Evolutionary conservation across 768 basidiomycete genomes (phyloP).

Genomic region (Hypholoma fasciculare): DNA sequence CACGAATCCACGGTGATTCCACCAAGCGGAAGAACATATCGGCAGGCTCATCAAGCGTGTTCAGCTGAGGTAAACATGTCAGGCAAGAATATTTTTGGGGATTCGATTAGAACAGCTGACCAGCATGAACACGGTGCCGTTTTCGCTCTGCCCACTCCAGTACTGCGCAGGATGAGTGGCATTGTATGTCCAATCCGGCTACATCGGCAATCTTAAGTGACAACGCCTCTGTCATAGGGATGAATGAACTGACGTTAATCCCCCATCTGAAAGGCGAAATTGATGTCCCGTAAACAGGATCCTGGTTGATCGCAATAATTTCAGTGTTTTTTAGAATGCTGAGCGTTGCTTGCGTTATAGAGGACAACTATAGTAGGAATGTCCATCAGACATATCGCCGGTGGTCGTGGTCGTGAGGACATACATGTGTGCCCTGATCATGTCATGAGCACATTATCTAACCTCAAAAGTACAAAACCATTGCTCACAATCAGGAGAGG

Average conservation of each 20-base stretch:
- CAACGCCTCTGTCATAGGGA: not conserved
- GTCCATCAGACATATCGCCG: not conserved
- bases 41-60: slow-evolving; percentile 54
- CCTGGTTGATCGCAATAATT: slow-evolving; percentile 71
- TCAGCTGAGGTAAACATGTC: slow-evolving; percentile 41
- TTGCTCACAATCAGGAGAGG: slow-evolving; percentile 54
- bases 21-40: slow-evolving; percentile 63
- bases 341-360: slow-evolving; percentile 47
- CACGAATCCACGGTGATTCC: slow-evolving; percentile 72
- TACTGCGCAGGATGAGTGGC: slow-evolving; percentile 62
- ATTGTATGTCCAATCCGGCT: slow-evolving; percentile 45
- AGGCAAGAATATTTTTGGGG: not conserved
- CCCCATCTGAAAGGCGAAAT: slow-evolving; percentile 73
- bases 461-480: not conserved
- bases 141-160: slow-evolving; percentile 67
- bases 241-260: slow-evolving; percentile 47
- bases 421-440: not conserved
- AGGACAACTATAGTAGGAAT: slow-evolving; percentile 40
- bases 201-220: slow-evolving; percentile 10
- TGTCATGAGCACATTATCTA: not conserved
- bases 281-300: slow-evolving; percentile 58
- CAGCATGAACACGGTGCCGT: slow-evolving; percentile 69
- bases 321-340: slow-evolving; percentile 62
- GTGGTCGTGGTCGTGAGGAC: not conserved
- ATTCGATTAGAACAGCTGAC: slow-evolving; percentile 31